Evolutionary conservation across 306 rosid genomes (phyloP).

Genomic region (Heteromeles arbutifolia): DNA sequence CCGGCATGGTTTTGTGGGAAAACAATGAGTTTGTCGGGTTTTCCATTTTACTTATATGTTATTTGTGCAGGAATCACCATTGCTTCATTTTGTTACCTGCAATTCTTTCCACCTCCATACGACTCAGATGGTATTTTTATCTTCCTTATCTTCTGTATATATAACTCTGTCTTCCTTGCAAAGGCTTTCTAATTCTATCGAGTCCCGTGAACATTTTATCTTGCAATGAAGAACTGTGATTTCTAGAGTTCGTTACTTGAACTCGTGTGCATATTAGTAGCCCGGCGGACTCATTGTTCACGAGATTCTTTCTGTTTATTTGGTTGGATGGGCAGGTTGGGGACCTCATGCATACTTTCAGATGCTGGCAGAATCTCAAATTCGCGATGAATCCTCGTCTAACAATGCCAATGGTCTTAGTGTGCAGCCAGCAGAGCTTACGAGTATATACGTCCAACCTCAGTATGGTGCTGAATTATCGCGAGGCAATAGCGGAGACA

Average conservation of each 20-base stretch:
- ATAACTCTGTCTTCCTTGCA: neutral
- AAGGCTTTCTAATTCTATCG: neutral
- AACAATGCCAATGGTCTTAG: conserved; percentile 19
- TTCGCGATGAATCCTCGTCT: conserved; percentile 19
- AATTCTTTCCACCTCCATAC: conserved; percentile 93
- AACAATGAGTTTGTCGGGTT: neutral
- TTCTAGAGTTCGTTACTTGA: neutral
- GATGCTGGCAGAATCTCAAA: conserved; percentile 57
- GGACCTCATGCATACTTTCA: conserved; percentile 82
- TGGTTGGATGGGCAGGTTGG: conserved; percentile 56
- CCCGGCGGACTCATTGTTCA: neutral
- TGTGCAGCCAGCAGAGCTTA: conserved; percentile 39
- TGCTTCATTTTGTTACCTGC: conserved; percentile 84
- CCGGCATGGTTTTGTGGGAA: neutral
- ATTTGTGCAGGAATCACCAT: conserved; percentile 50
- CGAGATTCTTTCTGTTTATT: neutral
- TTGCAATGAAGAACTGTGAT: neutral
- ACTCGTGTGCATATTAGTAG: neutral
- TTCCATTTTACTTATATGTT: neutral
- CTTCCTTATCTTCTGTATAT: neutral
- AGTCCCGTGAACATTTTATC: neutral
- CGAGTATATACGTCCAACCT: conserved; percentile 33
- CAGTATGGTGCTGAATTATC: conserved; percentile 16
- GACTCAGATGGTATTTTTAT: conserved; percentile 48
- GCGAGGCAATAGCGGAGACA: conserved; percentile 29